A percentile compares a stretch with the other conserved stretches of the same genome.
phyloP scores from a whole-genome alignment of 1,284 basidiomycete genomes.

The Inonotus obliquus region DNA sequence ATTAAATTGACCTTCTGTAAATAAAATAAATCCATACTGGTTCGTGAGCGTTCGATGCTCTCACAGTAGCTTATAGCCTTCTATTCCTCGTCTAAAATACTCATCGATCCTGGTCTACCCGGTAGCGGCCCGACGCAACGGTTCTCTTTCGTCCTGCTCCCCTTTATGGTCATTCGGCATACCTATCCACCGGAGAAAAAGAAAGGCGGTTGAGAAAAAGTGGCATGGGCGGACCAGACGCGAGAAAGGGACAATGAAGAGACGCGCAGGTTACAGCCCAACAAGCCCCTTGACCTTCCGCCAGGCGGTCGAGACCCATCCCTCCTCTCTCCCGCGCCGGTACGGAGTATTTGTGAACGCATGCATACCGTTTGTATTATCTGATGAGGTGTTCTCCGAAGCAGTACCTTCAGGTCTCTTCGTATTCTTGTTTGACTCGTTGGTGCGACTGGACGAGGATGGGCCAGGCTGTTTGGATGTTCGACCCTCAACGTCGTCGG shows the following conservation, averaged over 20 bases:
- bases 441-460: conserved; percentile 24
- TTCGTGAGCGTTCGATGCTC: conserved; percentile 11
- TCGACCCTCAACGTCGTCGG: conserved; percentile 86
- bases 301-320: conserved; percentile 66
- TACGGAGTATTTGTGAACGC: conserved; percentile 54
- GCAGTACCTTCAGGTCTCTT: conserved; percentile 26
- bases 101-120: conserved; percentile 8
- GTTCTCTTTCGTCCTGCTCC: conserved; percentile 14
- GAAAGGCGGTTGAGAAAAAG: conserved; percentile 16
- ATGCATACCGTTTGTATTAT: conserved; percentile 68
- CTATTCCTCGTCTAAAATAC: conserved; percentile 11
- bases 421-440: conserved; percentile 21
- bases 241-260: conserved; percentile 37
- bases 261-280: conserved; percentile 57
- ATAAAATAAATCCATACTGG: conserved; percentile 11
- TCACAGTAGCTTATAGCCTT: conserved; percentile 8
- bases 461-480: conserved; percentile 26
- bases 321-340: conserved; percentile 39
- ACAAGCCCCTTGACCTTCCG: conserved; percentile 62
- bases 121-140: conserved; percentile 14
- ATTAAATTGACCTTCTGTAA: conserved; percentile 15
- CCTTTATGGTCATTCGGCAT: neutral
- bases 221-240: conserved; percentile 28
- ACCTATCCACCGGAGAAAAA: conserved; percentile 14
- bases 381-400: conserved; percentile 22